Conservation (phyloP, 2,329 filamentous ascomycete genomes). For the Lojkania enalia region DNA sequence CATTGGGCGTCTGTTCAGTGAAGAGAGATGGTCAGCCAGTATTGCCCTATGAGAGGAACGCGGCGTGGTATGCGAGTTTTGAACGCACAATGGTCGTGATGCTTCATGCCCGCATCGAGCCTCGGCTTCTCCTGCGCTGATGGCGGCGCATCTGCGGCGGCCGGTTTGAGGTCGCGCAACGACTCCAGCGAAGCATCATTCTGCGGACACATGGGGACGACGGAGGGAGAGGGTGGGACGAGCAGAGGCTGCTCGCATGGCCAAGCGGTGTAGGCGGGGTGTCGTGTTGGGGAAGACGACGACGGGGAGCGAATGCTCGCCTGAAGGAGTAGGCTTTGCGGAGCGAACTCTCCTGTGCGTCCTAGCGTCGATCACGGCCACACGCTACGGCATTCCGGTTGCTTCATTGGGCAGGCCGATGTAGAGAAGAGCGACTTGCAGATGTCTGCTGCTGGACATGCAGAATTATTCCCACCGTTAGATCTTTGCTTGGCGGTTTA, state of each 20-base stretch:
- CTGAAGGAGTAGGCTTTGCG: constrained; percentile 1
- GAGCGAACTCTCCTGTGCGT: constrained; percentile 1
- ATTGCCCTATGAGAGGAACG: constrained; percentile 12
- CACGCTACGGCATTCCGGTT: no score
- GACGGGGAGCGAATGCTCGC: not conserved
- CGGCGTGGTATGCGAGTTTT: no score
- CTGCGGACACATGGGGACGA: constrained; percentile 29
- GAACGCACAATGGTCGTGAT: constrained; percentile 63
- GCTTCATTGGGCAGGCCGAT: no score
- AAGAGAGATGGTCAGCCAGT: no score
- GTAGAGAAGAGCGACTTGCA: no score
- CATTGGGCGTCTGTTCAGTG: constrained; percentile 70
- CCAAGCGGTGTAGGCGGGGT: not conserved
- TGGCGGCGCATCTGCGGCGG: not conserved
- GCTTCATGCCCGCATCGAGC: constrained; percentile 75
- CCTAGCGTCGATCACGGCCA: no score
- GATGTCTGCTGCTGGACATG: no score
- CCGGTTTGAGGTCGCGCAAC: not conserved
- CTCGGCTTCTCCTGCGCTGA: constrained; percentile 19
- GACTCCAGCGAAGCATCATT: constrained; percentile 6
- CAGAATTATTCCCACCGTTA: no score
- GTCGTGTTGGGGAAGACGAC: not conserved
- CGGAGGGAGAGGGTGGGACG: constrained; percentile 7
- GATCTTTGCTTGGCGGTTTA: no score
- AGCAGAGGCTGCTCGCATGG: constrained; percentile 5